Evolutionary conservation across 768 basidiomycete genomes (phyloP), one percentile per base, ranked within the genome.

Genomic region (Mrakia frigida): DNA sequence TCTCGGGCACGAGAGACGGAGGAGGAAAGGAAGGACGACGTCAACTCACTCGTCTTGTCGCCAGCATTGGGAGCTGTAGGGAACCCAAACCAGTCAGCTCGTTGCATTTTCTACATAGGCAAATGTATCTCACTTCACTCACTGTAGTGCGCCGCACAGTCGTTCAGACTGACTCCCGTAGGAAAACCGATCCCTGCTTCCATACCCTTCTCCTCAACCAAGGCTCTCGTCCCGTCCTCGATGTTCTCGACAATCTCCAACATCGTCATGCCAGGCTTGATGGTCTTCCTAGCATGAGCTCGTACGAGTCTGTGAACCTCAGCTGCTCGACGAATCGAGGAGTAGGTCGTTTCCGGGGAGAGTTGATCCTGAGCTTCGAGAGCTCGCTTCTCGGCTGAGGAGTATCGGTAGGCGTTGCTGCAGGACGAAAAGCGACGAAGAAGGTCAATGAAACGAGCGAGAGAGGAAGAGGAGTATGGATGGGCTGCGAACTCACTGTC

Each of bases 231-330:
- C 14, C 92, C 91, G 80, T 94, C 90, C 84, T 99, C 97, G 81
- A 99, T 95, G 80, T 89, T 87, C 77, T 98, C 90, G 46, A 90
- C 95, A 79, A 99, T 97, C 80, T 96, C 92, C 2, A 90, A 94
- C 91, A 94, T 92, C 52, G 87, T 87, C 93, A 97, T 91, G 0
- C 97, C 97, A 16, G 95, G 94, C 77, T 89, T 89, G 81, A 99
- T 98, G 77, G 85, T 86, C 82, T 90, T 90, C 80, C 89, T 89
- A 4, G 92, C 94, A 81, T 91, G 88, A 77, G 88, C 85, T 74
- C 97, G 90, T 73, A 95, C 96, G 82, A 92, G 91, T 65, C 97
- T 88, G 83, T 99, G 97, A 16, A 96, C 94, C 84, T 98, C 95
- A n/a, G 92, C 92, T 56, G 90, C 97, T 77, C 90, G 88, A 70